Evolutionary conservation across 176 grass and related monocot genomes (phyloP).

Genomic region (Cenchrus purpureus): DNA sequence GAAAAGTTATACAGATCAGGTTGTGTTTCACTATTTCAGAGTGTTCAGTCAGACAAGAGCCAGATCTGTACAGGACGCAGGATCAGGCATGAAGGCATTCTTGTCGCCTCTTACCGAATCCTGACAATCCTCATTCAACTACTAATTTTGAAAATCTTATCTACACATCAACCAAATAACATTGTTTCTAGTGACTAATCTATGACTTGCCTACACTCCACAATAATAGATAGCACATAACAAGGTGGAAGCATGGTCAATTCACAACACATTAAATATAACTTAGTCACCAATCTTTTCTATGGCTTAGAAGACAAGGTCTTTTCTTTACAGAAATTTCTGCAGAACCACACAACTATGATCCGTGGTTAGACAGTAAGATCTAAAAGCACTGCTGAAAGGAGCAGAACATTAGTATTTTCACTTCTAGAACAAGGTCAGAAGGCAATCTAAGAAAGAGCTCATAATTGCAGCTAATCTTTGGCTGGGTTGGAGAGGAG

Average conservation of each 20-base stretch:
- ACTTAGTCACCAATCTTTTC: not conserved
- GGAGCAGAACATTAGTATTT: not conserved
- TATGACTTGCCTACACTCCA: not conserved
- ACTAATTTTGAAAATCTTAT: not conserved
- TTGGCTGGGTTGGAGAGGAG: not conserved
- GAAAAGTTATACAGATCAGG: not conserved
- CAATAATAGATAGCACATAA: not conserved
- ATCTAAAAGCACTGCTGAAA: not conserved
- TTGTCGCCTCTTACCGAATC: not conserved
- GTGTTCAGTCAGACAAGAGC: not conserved
- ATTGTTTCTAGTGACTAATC: not conserved
- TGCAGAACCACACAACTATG: not conserved
- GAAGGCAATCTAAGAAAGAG: not conserved
- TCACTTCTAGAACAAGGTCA: not conserved
- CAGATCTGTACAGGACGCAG: not conserved
- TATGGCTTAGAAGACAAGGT: not conserved
- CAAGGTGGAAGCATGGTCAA: not conserved
- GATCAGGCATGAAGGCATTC: not conserved
- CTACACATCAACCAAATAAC: not conserved
- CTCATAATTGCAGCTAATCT: not conserved
- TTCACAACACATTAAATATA: not conserved
- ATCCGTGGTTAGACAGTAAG: not conserved
- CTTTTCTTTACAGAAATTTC: not conserved
- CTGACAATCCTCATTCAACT: not conserved
- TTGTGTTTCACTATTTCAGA: not conserved